Percentiles rank a stretch among this genome's conserved stretches.
Evolutionary conservation across 768 basidiomycete genomes (phyloP).

Genomic region (Peribolospora kevripleyi): DNA sequence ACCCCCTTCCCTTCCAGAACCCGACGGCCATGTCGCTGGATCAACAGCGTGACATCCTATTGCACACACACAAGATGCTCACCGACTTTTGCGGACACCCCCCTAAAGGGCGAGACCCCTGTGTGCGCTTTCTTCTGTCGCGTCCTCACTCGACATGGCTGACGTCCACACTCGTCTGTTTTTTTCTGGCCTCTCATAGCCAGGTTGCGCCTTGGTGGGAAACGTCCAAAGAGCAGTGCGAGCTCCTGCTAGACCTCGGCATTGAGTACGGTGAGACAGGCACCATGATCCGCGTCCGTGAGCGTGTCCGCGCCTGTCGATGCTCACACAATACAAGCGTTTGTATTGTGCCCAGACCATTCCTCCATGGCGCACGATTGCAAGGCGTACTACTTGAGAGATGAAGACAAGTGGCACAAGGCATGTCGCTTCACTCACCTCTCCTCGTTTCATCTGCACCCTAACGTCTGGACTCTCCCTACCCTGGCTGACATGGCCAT

Average conservation of each 20-base stretch:
- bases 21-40: conserved; percentile 34
- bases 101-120: conserved; percentile 9
- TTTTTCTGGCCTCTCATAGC: conserved; percentile 33
- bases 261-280: conserved; percentile 37
- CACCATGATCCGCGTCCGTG: not conserved
- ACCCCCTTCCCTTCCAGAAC: conserved; percentile 20
- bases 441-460: too few species aligned
- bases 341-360: conserved; percentile 22
- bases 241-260: conserved; percentile 40
- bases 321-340: not conserved
- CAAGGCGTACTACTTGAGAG: conserved; percentile 42
- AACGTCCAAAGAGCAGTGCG: conserved; percentile 29
- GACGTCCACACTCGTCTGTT: conserved; percentile 1
- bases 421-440: too few species aligned
- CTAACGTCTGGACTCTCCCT: too few species aligned
- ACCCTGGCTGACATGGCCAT: too few species aligned
- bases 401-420: conserved; percentile 42
- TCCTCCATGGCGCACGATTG: conserved; percentile 31
- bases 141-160: not conserved
- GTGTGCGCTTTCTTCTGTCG: too few species aligned
- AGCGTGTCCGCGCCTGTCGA: not conserved
- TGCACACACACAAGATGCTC: conserved; percentile 38
- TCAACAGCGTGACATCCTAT: conserved; percentile 47
- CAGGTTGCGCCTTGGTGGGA: conserved; percentile 65
- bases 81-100: conserved; percentile 34